Evolutionary conservation across 1,284 basidiomycete species (phyloP), one percentile per base, ranked within the genome.

Genomic region (Limonomyces culmigenus): DNA sequence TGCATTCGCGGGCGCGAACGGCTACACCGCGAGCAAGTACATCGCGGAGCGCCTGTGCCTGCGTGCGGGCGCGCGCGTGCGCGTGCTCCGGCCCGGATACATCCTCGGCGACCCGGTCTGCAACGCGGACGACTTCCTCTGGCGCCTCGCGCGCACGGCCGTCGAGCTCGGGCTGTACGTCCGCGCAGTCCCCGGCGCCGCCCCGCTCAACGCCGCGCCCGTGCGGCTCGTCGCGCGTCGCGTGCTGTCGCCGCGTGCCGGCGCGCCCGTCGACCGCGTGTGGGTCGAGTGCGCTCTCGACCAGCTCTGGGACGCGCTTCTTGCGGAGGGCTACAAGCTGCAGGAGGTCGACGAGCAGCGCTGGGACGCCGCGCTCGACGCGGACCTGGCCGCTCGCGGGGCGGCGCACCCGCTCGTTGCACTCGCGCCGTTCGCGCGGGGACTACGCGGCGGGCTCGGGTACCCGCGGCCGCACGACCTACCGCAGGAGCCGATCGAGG

Each of bases 51-150:
- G 89, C 54, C 59, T 99, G 11, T 60, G 97, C 30, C 83, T 92
- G 52, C 88, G 92, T 48, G 92, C 91, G 10, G 87, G 85, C 3
- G 72, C 98, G 41, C 63, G 64, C n/a, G 89, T 89, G 2, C 76
- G 83, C 45, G 89, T 97, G 43, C 62, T 99, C 2, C 76, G 95
- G 19, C 91, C 95, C 0, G 89, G 91, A 5, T 99, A 99, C 59
- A 79, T 99, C 29, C 85, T 99, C 29, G 95, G 95, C 33, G 88
- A 96, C 57, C 88, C 91, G 11, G 92, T 96, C 2, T 97, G 92
- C 19, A 99, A 99, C 59, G 98, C 95, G 25, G 95, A 99, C 49
- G 95, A 99, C 56, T 99, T 99, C 58, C 72, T 99, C 38, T 97
- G 93, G 92, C 75, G 95, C 15, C 65, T 99, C 52, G 87, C 97